Evolutionary conservation across 805 yeast genomes (phyloP), one percentile per base, ranked within the genome.

Genomic region (Starmera caribaea): DNA sequence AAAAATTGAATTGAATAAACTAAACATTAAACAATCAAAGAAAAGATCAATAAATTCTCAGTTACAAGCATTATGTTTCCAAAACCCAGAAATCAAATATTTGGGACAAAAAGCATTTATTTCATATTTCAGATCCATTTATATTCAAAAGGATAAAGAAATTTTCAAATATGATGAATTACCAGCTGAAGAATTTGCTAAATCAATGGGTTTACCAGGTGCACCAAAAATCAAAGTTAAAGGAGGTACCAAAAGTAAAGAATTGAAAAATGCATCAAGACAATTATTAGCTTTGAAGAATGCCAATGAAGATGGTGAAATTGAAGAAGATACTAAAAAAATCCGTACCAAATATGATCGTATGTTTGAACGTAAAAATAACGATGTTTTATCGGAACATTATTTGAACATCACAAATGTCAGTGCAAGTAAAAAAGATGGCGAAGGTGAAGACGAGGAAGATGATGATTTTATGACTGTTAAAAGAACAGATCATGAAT

Each of bases 31-130:
- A 52, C 81, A 73, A 40, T 69, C 84, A 31, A 85, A 78, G 58
- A 69, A 69, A 51, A 82, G 79, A 57, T 71, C 83, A 13, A 87
- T 92, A 43, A 73, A 77, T 52, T 77, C 84, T 9, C 95, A 90
- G 55, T 65, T 92, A 46, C 97, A 92, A 60, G 83, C 92, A 1
- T 66, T 89, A 42, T 80, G 96, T 57, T 92, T 92, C 74, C 75
- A 86, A 58, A 90, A 83, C 50, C 95, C 97, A 0, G 87, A 85
- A 50, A 65, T 92, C 46, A 92, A 92, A 60, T 90, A 92, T 56
- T 66, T 92, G 52, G 98, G 92, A 1, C 98, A 92, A 65, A 85
- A 90, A 57, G 96, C 97, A 8, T 92, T 92, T 53, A 84, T 89
- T 34, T 85, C 97, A 9, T 92, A 92, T 58, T 79, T 81, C 59